Base-by-base conservation (phyloP, 2,329 filamentous ascomycete species). In the Fusarium sp. region DNA sequence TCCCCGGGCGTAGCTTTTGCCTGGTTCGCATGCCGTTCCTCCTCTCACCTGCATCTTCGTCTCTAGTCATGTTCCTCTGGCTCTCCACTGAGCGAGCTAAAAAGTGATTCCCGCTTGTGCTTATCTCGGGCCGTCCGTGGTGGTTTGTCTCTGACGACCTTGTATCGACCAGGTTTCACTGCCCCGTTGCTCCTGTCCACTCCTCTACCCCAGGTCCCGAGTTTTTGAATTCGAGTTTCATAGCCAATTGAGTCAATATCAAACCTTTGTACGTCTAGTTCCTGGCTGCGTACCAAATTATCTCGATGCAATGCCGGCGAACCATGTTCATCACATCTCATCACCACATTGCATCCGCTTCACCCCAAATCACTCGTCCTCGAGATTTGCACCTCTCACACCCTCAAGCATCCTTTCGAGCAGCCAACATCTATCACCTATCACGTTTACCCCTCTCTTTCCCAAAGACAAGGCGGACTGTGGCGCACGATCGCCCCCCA, bases 391-490 rank as follows among this genome's bases (percentile, higher is more conserved):
- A 74, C 50, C 56, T 70, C 63, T 71, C 66, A 68, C 76, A 75
- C 74, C 75, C 70, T 77, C 72, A 67, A 25, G 14, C 34, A 9
- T 60, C 66, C 50, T 35, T 20, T 20, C 35, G 41, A 62, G 57
- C 64, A 59, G 48, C 45, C 56, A 71, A 73, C 20, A 20, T 20
- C 63, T 48, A 39, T 73, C 67, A 58, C 58, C 50, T 50, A 16
- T 50, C 45, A 27, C 8, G 25, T 57, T 56, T 37, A 59, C 71
- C 67, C 71, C 67, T 68, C 68, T 56, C 34, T 50, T 30, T n/a
- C 25, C 57, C n/a, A 76, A 77, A 57, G 76, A 72, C 76, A 64
- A 72, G 77, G 77, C 77, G 77, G 62, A 73, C 77, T 25, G 70
- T 74, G 76, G 77, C 77, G 70, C 65, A 74, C 66, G 57, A 68